A percentile compares a stretch with the other conserved stretches of the same genome.
These are phyloP conservation scores for Emergomyces pasteurianus DNA, from an alignment of 2,329 filamentous ascomycete genomes.

Conservation along the genomic window DNA sequence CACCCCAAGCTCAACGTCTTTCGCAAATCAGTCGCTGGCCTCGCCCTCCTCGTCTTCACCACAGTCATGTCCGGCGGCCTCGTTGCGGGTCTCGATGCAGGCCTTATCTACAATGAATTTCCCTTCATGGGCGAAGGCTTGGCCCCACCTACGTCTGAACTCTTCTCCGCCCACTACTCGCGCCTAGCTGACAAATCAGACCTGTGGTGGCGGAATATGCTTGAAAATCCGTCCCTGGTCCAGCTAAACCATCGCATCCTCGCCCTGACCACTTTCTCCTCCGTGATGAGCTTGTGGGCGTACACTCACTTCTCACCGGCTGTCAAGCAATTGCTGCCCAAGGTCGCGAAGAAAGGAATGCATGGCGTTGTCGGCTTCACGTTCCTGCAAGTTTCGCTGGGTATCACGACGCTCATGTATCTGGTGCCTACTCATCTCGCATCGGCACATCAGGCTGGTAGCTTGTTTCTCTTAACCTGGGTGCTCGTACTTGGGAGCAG, in stretches of 20 bases:
- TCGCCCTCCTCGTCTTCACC: constrained; percentile 66
- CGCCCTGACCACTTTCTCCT: constrained; percentile 75
- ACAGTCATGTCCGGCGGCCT: constrained; percentile 91
- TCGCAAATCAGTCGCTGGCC: constrained; percentile 56
- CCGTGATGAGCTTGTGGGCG: constrained; percentile 66
- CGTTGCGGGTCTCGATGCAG: constrained; percentile 89
- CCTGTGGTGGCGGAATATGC: constrained; percentile 92
- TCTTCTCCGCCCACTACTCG: constrained; percentile 77
- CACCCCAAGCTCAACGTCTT: constrained; percentile 60
- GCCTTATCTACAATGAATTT: constrained; percentile 98
- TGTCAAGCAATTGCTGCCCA: constrained; percentile 47
- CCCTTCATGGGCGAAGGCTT: constrained; percentile 84
- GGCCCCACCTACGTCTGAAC: constrained; percentile 67
- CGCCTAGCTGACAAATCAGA: constrained; percentile 67
- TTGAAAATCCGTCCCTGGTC: constrained; percentile 91
- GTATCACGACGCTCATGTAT: constrained; percentile 85
- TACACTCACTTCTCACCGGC: constrained; percentile 59
- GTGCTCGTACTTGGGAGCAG: constrained; percentile 68
- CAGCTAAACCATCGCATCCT: constrained; percentile 93
- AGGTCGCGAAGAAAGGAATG: constrained; percentile 54
- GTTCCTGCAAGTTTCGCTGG: constrained; percentile 67
- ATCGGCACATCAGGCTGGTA: constrained; percentile 85
- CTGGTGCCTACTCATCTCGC: constrained; percentile 82
- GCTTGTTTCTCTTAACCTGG: constrained; percentile 70
- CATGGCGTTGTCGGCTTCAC: constrained; percentile 74